Conservation (phyloP, 345 rosid genomes). For the Punica granatum region DNA sequence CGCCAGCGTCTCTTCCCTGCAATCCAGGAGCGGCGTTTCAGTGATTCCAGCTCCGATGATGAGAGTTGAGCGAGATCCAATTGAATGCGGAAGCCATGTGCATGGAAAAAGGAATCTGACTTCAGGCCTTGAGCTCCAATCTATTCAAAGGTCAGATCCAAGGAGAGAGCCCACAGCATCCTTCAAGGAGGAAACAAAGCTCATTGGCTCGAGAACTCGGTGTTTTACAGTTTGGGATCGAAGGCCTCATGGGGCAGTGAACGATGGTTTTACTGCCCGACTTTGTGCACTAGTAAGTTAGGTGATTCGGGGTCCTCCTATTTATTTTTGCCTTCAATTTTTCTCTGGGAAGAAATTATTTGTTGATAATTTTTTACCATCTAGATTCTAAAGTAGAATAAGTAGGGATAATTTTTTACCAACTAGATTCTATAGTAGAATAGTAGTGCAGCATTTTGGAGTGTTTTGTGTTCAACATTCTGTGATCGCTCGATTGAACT, state of each 20-base stretch:
- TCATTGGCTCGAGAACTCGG: not conserved
- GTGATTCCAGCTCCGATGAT: slow-evolving; percentile 52
- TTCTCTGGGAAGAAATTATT: not conserved
- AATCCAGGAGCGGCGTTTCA: slow-evolving; percentile 47
- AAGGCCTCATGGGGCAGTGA: not conserved
- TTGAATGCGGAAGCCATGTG: not conserved
- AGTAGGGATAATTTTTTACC: not conserved
- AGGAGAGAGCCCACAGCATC: not conserved
- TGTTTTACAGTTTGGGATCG: not conserved
- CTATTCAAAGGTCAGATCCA: not conserved
- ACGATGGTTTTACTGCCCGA: not conserved
- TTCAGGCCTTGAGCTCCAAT: not conserved
- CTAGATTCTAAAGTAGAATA: not conserved
- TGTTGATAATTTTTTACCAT: not conserved
- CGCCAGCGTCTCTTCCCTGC: slow-evolving; percentile 70
- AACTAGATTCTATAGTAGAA: not conserved
- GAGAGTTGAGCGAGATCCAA: slow-evolving; percentile 18
- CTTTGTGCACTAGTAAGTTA: slow-evolving; percentile 1
- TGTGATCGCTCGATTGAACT: too few relatives aligned
- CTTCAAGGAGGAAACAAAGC: not conserved
- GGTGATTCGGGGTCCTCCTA: not conserved
- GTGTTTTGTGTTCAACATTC: not conserved
- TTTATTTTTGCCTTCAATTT: not conserved
- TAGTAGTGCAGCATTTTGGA: not conserved
- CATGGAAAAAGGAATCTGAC: not conserved